phyloP scores from a whole-genome alignment of 257 asterid genomes.

The Solanum boliviense region DNA sequence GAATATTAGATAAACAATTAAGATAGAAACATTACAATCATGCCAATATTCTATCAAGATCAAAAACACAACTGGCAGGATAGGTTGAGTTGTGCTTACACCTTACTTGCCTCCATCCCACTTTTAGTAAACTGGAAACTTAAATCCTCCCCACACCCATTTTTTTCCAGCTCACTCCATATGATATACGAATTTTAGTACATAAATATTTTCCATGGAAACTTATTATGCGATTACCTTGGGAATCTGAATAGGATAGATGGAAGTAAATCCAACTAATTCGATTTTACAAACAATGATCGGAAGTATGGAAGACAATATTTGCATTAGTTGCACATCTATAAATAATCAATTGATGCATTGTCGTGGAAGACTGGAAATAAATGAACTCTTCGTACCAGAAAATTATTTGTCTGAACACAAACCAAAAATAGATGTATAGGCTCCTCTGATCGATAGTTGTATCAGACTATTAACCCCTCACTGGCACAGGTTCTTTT shows the following conservation, averaged over 20 bases:
- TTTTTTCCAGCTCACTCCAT: not conserved
- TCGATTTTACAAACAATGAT: not conserved
- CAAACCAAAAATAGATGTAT: not conserved
- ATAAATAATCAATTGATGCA: not conserved
- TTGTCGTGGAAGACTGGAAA: not conserved
- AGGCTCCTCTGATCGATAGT: not conserved
- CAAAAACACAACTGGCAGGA: not conserved
- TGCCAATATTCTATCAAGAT: not conserved
- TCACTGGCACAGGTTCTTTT: not conserved
- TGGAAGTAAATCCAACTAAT: not conserved
- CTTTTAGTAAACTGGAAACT: not conserved
- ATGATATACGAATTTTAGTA: not conserved
- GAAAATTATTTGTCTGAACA: not conserved
- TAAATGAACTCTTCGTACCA: not conserved
- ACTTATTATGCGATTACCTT: not conserved
- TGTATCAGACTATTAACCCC: not conserved
- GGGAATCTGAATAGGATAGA: not conserved
- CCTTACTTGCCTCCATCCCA: not conserved
- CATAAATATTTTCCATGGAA: not conserved
- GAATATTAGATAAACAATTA: not conserved
- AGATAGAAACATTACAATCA: not conserved
- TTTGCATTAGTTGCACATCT: not conserved
- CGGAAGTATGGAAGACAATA: not conserved
- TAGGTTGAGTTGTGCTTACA: not conserved
- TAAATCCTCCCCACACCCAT: not conserved